Conservation (phyloP, 768 basidiomycete genomes). For the Tylopilus balloui region DNA sequence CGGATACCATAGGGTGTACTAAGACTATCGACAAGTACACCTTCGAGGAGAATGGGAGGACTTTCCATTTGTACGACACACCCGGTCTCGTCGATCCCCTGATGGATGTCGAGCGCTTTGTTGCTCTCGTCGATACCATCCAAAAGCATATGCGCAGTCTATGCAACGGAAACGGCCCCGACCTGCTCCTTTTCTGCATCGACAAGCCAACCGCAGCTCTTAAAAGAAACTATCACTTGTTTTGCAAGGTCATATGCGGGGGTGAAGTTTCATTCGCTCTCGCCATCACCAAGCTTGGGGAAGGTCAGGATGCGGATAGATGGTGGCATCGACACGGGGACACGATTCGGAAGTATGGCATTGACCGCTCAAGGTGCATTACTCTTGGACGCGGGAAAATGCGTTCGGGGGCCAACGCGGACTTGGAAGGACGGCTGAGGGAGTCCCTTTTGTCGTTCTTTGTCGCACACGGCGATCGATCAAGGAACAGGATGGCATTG, state of each 20-base stretch:
- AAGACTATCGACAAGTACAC: constrained; percentile 22
- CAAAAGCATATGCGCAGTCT: constrained; percentile 32
- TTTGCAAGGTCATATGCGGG: constrained; percentile 26
- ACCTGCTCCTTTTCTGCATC: constrained; percentile 31
- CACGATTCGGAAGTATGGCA: constrained; percentile 10
- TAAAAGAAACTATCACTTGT: constrained; percentile 25
- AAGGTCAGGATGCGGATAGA: constrained; percentile 21
- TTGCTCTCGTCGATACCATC: constrained; percentile 22
- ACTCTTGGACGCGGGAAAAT: constrained; percentile 32
- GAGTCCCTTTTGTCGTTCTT: constrained; percentile 21
- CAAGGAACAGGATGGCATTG: background rate
- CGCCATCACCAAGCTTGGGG: constrained; percentile 29
- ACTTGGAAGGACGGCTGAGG: constrained; percentile 26
- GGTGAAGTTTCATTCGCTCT: constrained; percentile 28
- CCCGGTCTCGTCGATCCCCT: constrained; percentile 30
- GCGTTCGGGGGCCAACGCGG: constrained; percentile 11
- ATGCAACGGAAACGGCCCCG: constrained; percentile 23
- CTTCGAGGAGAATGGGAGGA: constrained; percentile 16
- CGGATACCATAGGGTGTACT: constrained; percentile 34
- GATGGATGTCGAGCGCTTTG: constrained; percentile 15
- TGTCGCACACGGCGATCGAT: constrained; percentile 10
- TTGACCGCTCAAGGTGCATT: constrained; percentile 25
- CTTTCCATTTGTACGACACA: constrained; percentile 32
- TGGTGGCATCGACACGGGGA: constrained; percentile 34
- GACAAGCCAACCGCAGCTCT: constrained; percentile 26